A percentile compares a stretch with the other conserved stretches of the same genome.
Conservation (phyloP, 345 rosid genomes). For the Corchorus olitorius region DNA sequence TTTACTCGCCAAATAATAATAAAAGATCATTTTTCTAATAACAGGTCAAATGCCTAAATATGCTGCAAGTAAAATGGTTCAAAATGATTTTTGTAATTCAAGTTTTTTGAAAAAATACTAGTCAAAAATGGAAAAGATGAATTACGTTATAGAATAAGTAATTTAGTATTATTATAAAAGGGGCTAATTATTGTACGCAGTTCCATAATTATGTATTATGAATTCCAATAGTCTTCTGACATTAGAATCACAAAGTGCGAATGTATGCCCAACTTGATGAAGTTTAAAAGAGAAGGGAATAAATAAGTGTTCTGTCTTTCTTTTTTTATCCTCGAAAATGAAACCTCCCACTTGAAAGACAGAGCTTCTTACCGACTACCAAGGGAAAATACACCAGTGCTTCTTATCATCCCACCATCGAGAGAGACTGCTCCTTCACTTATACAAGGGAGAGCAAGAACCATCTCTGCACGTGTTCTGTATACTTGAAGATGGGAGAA, state of each 20-base stretch:
- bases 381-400: slow-evolving; percentile 59
- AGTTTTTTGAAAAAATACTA: not conserved
- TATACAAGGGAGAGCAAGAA: slow-evolving; percentile 71
- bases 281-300: slow-evolving; percentile 1
- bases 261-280: slow-evolving; percentile 1
- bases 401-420: slow-evolving; percentile 90
- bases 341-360: not conserved
- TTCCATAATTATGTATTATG: not conserved
- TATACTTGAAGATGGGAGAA: slow-evolving; percentile 84
- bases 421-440: slow-evolving; percentile 87
- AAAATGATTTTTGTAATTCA: slow-evolving; percentile 8
- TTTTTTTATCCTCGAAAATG: not conserved
- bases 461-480: slow-evolving; percentile 73
- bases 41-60: not conserved
- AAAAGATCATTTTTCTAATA: not conserved
- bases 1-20: not conserved
- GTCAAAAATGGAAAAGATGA: not conserved
- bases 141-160: slow-evolving; percentile 3
- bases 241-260: slow-evolving; percentile 9
- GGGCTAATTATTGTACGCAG: no score
- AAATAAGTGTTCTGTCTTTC: not conserved
- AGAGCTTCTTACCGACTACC: slow-evolving; percentile 59
- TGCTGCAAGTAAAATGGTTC: not conserved
- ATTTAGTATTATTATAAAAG: not conserved
- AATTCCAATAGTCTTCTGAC: not conserved